Base-by-base conservation (phyloP, 371 early-diverging fungal species). In the Actinomortierella wolfii region DNA sequence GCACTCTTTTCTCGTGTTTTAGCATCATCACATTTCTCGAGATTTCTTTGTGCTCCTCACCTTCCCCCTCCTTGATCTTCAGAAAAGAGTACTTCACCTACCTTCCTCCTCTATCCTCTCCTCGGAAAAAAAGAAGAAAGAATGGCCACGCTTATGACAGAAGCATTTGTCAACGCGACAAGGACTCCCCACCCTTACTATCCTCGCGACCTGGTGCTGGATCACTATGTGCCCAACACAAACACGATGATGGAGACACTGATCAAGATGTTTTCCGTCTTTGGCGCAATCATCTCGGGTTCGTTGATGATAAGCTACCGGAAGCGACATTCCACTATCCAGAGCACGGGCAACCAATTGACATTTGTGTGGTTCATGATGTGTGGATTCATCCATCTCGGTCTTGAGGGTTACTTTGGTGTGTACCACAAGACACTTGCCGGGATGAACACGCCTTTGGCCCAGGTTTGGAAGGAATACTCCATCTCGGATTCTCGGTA, bases 391-490 rank as follows among this genome's bases (percentile, higher is more conserved):
- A 88, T 95, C 69, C 97, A 97, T 76, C 65, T 86, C 17, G 81
- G 89, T 45, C 84, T 96, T 18, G 97, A 97, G 78, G 90, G 92
- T 0, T 96, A 95, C 78, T 96, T 91, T 83, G 80, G 89, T 26
- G 77, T 75, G 52, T 80, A 86, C 76, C 81, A 86, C 63, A 40
- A 53, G 13, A 79, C 79, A 5, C 76, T 97, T 21, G 87, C 92
- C 0, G 83, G 85, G 14, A 84, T 90, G 65, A 75, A 79, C 45
- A 76, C 71, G 29, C 56, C 91, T 2, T 54, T 94, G 44, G 93
- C 86, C 17, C 87, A 94, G 59, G 59, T 93, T 55, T 97, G 95
- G 95, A 94, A 94, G 79, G 96, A 97, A 78, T 97, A 97, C 74
- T 79, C 94, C 2, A 81, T 86, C 65, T 83, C 87, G 11, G 97